Evolutionary conservation across 495 filamentous ascomycete species (phyloP).

Genomic region (Aspergillus wentii): DNA sequence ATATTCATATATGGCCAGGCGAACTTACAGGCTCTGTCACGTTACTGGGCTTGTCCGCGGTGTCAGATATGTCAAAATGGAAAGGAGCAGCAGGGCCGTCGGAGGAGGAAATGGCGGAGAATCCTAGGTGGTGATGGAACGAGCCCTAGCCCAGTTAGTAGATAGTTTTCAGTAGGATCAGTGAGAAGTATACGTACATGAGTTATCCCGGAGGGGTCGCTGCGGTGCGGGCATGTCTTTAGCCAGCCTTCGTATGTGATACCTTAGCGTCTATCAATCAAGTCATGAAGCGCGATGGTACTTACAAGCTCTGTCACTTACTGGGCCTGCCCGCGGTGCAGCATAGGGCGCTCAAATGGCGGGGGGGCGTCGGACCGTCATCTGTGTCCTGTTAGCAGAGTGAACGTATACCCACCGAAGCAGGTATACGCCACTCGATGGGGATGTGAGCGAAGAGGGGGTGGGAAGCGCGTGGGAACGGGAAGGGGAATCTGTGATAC

Average conservation of each 20-base stretch:
- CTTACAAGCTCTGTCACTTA: constrained; percentile 16
- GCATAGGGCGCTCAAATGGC: constrained; percentile 1
- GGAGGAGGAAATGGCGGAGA: neutral
- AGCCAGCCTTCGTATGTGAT: constrained; percentile 9
- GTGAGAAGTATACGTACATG: no score
- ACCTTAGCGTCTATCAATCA: no score
- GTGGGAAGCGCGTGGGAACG: no score
- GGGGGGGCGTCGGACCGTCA: neutral
- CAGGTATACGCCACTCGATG: neutral
- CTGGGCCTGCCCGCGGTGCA: constrained; percentile 10
- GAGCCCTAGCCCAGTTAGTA: neutral
- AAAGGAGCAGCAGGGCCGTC: neutral
- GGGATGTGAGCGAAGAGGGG: neutral
- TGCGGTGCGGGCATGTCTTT: constrained; percentile 8
- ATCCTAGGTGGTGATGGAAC: neutral
- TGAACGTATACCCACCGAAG: neutral
- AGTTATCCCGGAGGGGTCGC: constrained; percentile 4
- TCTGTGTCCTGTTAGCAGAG: neutral
- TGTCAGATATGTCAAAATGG: neutral
- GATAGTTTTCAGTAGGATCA: neutral
- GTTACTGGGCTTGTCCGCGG: constrained; percentile 7
- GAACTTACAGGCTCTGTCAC: constrained; percentile 14
- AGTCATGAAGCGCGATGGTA: neutral
- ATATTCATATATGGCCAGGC: neutral
- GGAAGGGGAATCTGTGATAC: no score